Evolutionary conservation across 164 flowering plant species (phyloP).

Genomic region (Piper betle): DNA sequence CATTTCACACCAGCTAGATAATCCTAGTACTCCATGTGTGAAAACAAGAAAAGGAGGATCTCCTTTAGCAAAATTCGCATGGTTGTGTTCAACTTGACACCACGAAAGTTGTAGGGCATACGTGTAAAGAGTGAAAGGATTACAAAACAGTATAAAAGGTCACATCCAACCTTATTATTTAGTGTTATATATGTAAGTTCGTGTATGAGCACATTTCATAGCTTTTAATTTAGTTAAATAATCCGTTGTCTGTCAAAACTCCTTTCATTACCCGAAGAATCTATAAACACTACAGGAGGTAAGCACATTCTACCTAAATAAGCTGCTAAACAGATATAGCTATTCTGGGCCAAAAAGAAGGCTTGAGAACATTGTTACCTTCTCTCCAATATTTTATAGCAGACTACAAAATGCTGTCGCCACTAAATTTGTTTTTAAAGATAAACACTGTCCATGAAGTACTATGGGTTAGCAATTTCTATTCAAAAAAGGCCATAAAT

Average conservation of each 20-base stretch:
- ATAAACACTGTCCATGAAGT: too few species aligned
- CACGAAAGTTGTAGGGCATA: not conserved
- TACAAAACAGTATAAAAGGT: not conserved
- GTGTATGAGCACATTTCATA: not conserved
- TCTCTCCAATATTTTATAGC: not conserved
- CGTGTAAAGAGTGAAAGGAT: not conserved
- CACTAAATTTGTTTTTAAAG: not conserved
- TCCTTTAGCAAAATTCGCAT: slow-evolving; percentile 1
- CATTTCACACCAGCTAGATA: not conserved
- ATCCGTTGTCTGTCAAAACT: not conserved
- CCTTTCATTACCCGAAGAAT: not conserved
- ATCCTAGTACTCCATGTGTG: not conserved
- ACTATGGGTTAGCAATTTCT: too few species aligned
- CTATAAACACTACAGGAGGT: not conserved
- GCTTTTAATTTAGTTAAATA: not conserved
- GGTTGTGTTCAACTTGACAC: slow-evolving; percentile 1
- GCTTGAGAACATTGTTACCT: not conserved
- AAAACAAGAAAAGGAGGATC: not conserved
- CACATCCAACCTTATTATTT: not conserved
- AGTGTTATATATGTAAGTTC: not conserved
- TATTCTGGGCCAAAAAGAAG: not conserved
- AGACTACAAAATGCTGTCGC: not conserved
- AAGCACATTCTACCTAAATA: not conserved
- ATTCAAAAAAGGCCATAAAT: too few species aligned
- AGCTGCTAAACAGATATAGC: not conserved